A percentile compares a stretch with the other conserved stretches of the same genome.
These are phyloP conservation scores for Prunus mongolica DNA, from an alignment of 306 rosid species.

Conservation along the genomic window DNA sequence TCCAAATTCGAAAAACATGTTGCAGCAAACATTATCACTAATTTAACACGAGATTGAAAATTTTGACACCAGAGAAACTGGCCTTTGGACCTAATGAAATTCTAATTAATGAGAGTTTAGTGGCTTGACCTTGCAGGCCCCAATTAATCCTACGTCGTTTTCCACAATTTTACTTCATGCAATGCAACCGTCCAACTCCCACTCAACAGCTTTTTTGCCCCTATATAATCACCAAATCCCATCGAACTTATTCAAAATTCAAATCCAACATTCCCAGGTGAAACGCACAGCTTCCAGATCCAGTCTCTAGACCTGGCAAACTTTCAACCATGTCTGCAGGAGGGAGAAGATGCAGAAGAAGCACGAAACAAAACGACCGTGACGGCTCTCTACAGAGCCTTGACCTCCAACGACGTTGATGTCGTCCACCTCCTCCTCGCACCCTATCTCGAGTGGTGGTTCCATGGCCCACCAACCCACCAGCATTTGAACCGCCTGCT, in stretches of 20 bases:
- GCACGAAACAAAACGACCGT: constrained; percentile 35
- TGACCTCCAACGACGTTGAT: constrained; percentile 36
- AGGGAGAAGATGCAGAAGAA: constrained; percentile 15
- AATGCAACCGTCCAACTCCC: not conserved
- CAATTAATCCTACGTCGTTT: not conserved
- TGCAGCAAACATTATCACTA: too few species aligned
- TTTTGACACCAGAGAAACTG: not conserved
- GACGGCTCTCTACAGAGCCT: constrained; percentile 48
- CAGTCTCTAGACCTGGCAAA: constrained; percentile 30
- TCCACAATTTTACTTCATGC: not conserved
- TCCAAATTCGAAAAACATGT: too few species aligned
- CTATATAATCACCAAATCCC: not conserved
- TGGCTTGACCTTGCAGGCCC: not conserved
- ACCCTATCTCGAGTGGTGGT: constrained; percentile 78
- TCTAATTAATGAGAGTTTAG: not conserved
- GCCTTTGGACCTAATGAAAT: constrained; percentile 2
- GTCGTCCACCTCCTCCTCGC: constrained; percentile 42
- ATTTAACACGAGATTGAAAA: too few species aligned
- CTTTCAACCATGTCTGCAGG: not conserved
- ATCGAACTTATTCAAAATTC: not conserved
- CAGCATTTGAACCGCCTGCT: constrained; percentile 59
- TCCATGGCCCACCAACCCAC: constrained; percentile 72
- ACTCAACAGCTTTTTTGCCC: not conserved
- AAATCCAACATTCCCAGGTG: not conserved
- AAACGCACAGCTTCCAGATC: not conserved